phyloP scores from a whole-genome alignment of 306 rosid species.

The Vigna angularis region DNA sequence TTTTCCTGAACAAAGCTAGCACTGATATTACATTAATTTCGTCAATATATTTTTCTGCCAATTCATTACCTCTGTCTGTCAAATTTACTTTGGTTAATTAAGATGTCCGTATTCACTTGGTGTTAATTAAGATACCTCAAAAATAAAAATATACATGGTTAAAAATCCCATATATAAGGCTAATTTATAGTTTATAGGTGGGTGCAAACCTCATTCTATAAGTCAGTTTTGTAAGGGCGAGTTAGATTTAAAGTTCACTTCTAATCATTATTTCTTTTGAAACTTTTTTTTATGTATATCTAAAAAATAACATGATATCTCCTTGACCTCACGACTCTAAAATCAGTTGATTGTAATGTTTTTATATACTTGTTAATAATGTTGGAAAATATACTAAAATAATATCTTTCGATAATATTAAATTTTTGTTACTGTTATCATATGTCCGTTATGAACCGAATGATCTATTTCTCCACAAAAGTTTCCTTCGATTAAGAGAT shows the following conservation, averaged over 20 bases:
- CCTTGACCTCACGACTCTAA: background rate
- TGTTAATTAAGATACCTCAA: background rate
- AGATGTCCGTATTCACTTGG: background rate
- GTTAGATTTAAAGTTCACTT: no score
- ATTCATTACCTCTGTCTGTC: no score
- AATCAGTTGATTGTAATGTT: background rate
- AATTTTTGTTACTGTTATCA: no score
- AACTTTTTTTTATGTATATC: background rate
- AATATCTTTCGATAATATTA: no score
- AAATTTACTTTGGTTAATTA: background rate
- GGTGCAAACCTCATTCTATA: no score
- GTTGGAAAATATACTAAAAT: no score
- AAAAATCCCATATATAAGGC: no score
- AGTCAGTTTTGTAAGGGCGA: no score
- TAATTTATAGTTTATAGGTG: no score
- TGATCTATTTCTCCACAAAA: no score
- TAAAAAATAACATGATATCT: background rate
- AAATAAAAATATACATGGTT: background rate
- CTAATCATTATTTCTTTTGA: background rate
- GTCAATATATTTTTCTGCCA: background rate
- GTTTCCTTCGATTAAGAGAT: no score
- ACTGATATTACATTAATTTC: conserved; percentile 33
- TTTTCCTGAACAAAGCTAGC: conserved; percentile 24
- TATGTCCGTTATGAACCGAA: no score
- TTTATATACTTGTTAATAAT: background rate